A percentile compares a stretch with the other conserved stretches of the same genome.
Evolutionary conservation across 805 yeast species (phyloP).

Genomic region (Candida namnaoensis): DNA sequence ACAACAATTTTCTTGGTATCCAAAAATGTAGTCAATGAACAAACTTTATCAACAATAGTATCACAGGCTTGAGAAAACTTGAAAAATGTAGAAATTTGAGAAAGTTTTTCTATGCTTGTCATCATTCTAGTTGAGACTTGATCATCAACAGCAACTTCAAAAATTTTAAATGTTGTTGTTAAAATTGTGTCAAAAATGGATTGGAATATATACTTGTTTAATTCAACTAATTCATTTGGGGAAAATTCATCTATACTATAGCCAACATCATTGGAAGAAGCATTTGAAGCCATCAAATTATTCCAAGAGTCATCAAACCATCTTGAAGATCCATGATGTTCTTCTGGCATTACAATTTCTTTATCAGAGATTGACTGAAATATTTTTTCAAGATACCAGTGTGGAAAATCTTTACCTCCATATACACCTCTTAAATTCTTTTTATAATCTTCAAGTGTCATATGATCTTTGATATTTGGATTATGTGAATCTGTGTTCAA

Average conservation of each 20-base stretch:
- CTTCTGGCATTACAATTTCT: slow-evolving; percentile 97
- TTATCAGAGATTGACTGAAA: slow-evolving; percentile 72
- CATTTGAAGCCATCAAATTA: slow-evolving; percentile 41
- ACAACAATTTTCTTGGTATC: slow-evolving; percentile 17
- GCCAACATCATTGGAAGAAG: slow-evolving; percentile 21
- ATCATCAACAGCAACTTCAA: slow-evolving; percentile 86
- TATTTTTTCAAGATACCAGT: slow-evolving; percentile 76
- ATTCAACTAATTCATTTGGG: slow-evolving; percentile 32
- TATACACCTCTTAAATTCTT: slow-evolving; percentile 75
- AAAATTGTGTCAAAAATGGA: slow-evolving; percentile 56
- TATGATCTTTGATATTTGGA: slow-evolving; percentile 86
- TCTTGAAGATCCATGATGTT: slow-evolving; percentile 86
- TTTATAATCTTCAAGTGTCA: slow-evolving; percentile 79
- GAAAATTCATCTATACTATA: slow-evolving; percentile 12
- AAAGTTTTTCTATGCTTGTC: slow-evolving; percentile 80
- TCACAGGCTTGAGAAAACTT: slow-evolving; percentile 50
- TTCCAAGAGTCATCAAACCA: slow-evolving; percentile 90
- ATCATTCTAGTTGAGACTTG: slow-evolving; percentile 80
- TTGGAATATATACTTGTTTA: slow-evolving; percentile 67
- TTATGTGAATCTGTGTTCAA: slow-evolving; percentile 90
- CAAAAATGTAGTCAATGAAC: slow-evolving; percentile 61
- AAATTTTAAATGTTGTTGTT: slow-evolving; percentile 66
- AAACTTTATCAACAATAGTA: slow-evolving; percentile 53
- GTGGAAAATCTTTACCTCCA: slow-evolving; percentile 70
- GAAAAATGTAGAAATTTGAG: slow-evolving; percentile 64